These are phyloP conservation scores for Cutaneotrichosporon mucoides DNA, from an alignment of 1,284 basidiomycete genomes.

Conservation along the genomic window DNA sequence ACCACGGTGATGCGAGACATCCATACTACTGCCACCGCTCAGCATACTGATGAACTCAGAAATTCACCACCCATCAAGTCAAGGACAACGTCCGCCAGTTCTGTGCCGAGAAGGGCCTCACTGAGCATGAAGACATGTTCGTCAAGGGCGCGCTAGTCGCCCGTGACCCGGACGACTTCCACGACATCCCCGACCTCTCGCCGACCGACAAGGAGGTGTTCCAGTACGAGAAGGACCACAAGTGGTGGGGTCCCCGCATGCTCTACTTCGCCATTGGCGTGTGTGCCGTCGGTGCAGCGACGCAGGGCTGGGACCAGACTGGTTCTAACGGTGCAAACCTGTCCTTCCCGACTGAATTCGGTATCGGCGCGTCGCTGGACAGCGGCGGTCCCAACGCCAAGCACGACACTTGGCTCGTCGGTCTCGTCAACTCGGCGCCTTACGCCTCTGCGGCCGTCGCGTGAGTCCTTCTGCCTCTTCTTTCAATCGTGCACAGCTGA, in stretches of 20 bases:
- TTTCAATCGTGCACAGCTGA: too few species aligned
- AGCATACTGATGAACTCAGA: too few species aligned
- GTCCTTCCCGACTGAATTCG: conserved; percentile 59
- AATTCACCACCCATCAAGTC: not conserved
- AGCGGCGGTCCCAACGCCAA: conserved; percentile 47
- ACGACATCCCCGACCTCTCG: conserved; percentile 54
- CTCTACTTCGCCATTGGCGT: conserved; percentile 24
- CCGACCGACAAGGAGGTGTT: conserved; percentile 58
- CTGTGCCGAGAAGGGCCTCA: not conserved
- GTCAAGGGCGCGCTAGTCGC: conserved; percentile 63
- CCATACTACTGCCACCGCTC: too few species aligned
- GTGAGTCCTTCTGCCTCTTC: too few species aligned
- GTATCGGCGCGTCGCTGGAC: conserved; percentile 46
- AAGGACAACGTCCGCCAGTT: not conserved
- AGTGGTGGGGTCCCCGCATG: conserved; percentile 58
- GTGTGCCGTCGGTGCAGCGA: conserved; percentile 32
- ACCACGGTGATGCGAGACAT: too few species aligned
- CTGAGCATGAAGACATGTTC: conserved; percentile 43
- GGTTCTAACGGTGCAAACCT: conserved; percentile 29
- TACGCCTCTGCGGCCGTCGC: conserved; percentile 19
- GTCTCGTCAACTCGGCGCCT: conserved; percentile 54
- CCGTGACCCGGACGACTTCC: conserved; percentile 56
- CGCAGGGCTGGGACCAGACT: conserved; percentile 42
- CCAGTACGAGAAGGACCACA: conserved; percentile 58
- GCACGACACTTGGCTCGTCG: conserved; percentile 56